Base-by-base conservation (phyloP, 768 basidiomycete genomes). In the Suillus paluster region DNA sequence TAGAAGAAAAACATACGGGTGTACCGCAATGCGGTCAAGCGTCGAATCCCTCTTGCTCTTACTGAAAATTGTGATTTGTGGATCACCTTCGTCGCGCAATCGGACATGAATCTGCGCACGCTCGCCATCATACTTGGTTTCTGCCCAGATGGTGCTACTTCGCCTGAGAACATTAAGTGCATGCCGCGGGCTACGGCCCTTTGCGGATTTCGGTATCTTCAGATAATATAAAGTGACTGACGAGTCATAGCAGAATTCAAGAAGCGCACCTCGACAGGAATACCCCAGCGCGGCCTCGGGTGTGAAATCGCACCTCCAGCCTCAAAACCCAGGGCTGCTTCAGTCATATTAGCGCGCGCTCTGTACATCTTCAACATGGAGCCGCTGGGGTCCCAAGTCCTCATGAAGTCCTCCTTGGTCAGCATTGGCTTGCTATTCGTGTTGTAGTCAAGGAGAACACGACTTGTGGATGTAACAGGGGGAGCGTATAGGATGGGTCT, bases 41-140 rank as follows among this genome's bases (percentile, higher is more conserved):
- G 95, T 97, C 33, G 91, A 94, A 68, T 97, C 86, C 19, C 95
- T 77, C 61, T 85, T 88, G 68, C 91, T 94, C 75, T 98, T 97
- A 78, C 92, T 95, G 71, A 90, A 95, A 44, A 97, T 94, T 1
- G 77, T 87, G 63, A 96, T 90, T 38, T 76, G 77, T 5, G 81
- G 74, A 6, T 72, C 66, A 0, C 67, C 72, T 15, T 78, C 71
- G 4, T 66, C 68, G 5, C 68, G 63, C 2, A 88, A 70, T 68
- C 88, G 80, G 25, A 95, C 84, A 69, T 98, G 95, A 30, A 96
- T 94, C 67, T 98, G 95, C 59, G 94, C 89, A n/a, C 95, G 83
- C 74, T 97, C 95, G 11, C 95, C 95, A 61, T 97, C 95, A 72
- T 96, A 96, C 73, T 98, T 98, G 0, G 88, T 95, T 76, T 98